Percentiles rank a stretch among this genome's conserved stretches.
phyloP scores from a whole-genome alignment of 1,284 basidiomycete genomes.

The Puccinia novopanici region DNA sequence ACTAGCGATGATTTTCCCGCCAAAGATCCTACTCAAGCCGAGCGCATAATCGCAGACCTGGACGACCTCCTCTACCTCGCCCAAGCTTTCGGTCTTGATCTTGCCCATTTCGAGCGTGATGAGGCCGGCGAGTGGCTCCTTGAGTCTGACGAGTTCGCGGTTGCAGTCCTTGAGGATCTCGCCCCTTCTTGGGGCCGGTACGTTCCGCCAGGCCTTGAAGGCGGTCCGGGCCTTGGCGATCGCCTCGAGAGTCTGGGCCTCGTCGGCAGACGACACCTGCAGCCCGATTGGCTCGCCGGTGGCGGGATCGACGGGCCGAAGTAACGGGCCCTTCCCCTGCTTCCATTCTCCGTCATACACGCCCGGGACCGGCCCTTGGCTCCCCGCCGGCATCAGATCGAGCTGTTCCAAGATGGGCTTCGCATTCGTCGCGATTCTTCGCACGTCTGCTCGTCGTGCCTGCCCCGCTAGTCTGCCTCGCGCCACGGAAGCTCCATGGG shows the following conservation, averaged over 20 bases:
- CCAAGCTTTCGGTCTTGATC: slow-evolving; percentile 84
- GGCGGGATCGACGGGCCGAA: slow-evolving; percentile 55
- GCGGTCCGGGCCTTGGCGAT: slow-evolving; percentile 72
- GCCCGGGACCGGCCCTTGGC: slow-evolving; percentile 46
- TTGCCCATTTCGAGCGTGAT: slow-evolving; percentile 80
- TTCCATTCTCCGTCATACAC: slow-evolving; percentile 56
- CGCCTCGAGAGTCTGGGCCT: slow-evolving; percentile 69
- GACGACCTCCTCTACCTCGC: slow-evolving; percentile 91
- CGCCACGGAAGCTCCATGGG: neutral
- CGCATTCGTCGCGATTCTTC: slow-evolving; percentile 23
- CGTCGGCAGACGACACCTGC: slow-evolving; percentile 64
- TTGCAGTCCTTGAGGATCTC: slow-evolving; percentile 85
- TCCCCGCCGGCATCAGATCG: slow-evolving; percentile 10
- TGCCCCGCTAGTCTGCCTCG: neutral
- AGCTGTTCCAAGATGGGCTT: slow-evolving; percentile 39
- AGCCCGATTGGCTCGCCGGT: slow-evolving; percentile 55
- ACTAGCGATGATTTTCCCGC: slow-evolving; percentile 55
- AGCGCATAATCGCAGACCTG: slow-evolving; percentile 81
- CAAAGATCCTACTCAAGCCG: slow-evolving; percentile 64
- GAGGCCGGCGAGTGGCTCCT: slow-evolving; percentile 75
- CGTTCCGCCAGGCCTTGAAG: slow-evolving; percentile 69
- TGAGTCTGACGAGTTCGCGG: slow-evolving; percentile 75
- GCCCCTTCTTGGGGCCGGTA: slow-evolving; percentile 83
- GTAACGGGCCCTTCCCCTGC: slow-evolving; percentile 48
- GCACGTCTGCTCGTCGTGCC: neutral